These are phyloP conservation scores for Polygonum maritimum DNA, from an alignment of 148 eudicot genomes.

Conservation along the genomic window DNA sequence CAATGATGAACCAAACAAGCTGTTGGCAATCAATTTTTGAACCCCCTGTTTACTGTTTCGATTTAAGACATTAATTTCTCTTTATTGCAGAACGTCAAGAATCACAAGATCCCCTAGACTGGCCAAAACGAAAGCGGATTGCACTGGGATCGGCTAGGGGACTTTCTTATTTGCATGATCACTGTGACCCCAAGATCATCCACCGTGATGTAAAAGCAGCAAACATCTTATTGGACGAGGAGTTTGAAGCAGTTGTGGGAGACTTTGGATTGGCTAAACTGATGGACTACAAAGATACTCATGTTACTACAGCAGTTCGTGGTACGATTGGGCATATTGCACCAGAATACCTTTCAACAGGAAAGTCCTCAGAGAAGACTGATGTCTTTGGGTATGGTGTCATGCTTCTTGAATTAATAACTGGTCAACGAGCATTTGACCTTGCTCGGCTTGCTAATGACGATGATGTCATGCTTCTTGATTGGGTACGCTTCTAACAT, in stretches of 20 bases:
- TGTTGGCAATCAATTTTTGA: neutral
- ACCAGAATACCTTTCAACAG: constrained; percentile 45
- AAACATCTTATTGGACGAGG: constrained; percentile 37
- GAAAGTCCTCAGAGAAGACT: constrained; percentile 46
- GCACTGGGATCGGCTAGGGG: constrained; percentile 40
- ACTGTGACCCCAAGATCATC: constrained; percentile 39
- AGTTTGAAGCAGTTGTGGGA: constrained; percentile 43
- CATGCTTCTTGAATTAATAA: constrained; percentile 47
- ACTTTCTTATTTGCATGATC: constrained; percentile 42
- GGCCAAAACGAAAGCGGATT: constrained; percentile 34
- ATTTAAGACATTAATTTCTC: neutral
- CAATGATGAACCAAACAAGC: too few species aligned
- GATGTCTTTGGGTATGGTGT: constrained; percentile 51
- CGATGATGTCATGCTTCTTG: constrained; percentile 45
- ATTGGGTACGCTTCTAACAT: constrained; percentile 28
- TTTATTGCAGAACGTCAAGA: constrained; percentile 28
- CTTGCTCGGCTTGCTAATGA: constrained; percentile 54
- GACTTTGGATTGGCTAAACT: constrained; percentile 43
- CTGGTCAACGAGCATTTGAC: constrained; percentile 50
- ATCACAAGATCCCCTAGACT: constrained; percentile 25
- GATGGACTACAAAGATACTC: constrained; percentile 44
- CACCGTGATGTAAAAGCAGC: constrained; percentile 51
- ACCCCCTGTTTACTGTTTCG: neutral
- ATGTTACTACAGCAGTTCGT: constrained; percentile 46
- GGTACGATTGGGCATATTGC: constrained; percentile 47